A percentile compares a stretch with the other conserved stretches of the same genome.
Conservation (phyloP, 2,329 filamentous ascomycete species). For the Macrophomina phaseolina region DNA sequence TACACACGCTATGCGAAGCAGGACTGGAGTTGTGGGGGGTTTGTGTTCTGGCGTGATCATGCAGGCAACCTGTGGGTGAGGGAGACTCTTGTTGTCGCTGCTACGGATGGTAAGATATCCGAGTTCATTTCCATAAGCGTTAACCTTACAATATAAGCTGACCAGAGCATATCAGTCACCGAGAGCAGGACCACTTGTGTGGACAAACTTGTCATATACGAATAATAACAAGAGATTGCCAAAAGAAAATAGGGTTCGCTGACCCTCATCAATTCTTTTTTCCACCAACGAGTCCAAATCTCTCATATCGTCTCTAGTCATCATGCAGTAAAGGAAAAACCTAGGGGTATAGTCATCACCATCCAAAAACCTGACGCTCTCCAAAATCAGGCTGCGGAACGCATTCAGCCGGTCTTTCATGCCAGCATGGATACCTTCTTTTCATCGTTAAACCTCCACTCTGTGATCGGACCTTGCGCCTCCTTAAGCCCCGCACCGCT, state of each 20-base stretch:
- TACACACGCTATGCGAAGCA: slow-evolving; percentile 37
- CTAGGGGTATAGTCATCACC: slow-evolving; percentile 23
- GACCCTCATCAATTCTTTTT: background rate
- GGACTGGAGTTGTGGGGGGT: slow-evolving; percentile 7
- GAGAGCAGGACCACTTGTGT: background rate
- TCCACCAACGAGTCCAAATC: background rate
- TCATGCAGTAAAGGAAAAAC: slow-evolving; percentile 12
- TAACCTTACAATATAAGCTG: background rate
- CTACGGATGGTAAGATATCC: slow-evolving; percentile 4
- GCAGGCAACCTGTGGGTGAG: slow-evolving; percentile 35
- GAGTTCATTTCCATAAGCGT: background rate
- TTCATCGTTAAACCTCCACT: slow-evolving; percentile 5
- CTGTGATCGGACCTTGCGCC: background rate
- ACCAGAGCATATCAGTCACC: background rate
- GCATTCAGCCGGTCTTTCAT: background rate
- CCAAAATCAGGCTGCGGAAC: background rate
- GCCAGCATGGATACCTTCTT: slow-evolving; percentile 9
- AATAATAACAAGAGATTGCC: background rate
- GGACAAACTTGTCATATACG: slow-evolving; percentile 12
- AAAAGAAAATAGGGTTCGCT: background rate
- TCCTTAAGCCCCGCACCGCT: background rate
- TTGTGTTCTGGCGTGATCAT: slow-evolving; percentile 18
- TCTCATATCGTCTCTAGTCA: slow-evolving; percentile 13
- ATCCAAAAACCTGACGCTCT: background rate
- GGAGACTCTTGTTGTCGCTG: slow-evolving; percentile 4